Percentiles rank a stretch among this genome's conserved stretches.
Evolutionary conservation across 139 green algal species (phyloP).

Genomic region (Chlamydomonas sp.): DNA sequence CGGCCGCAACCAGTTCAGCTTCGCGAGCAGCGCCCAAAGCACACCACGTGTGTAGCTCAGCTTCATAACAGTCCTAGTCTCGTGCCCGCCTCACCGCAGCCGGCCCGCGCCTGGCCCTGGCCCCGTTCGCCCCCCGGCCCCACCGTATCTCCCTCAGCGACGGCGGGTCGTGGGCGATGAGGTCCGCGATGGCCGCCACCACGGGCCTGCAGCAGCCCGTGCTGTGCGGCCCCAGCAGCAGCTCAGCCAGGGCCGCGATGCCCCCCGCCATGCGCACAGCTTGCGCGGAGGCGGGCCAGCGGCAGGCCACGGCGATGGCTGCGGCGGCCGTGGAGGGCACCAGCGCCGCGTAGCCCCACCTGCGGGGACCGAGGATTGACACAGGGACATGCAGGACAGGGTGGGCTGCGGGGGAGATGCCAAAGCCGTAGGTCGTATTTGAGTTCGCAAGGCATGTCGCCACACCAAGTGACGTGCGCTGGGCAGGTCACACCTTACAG

Average conservation of each 20-base stretch:
- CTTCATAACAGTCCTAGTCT: too few species aligned
- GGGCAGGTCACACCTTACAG: too few species aligned
- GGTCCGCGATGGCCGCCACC: background rate
- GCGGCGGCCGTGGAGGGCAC: conserved; percentile 19
- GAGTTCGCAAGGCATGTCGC: background rate
- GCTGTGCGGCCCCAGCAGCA: conserved; percentile 16
- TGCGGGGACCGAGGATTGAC: background rate
- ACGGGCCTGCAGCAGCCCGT: conserved; percentile 22
- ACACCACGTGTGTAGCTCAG: too few species aligned
- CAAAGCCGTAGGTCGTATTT: background rate
- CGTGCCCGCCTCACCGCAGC: too few species aligned
- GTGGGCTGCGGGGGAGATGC: background rate
- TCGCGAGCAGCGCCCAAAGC: too few species aligned
- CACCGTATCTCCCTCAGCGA: conserved; percentile 11
- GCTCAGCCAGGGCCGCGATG: conserved; percentile 3
- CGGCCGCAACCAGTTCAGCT: background rate
- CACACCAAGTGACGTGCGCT: background rate
- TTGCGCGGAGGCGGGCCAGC: conserved; percentile 21
- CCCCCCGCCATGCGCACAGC: conserved; percentile 13
- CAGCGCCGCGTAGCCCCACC: conserved; percentile 19
- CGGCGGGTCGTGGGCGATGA: conserved; percentile 25
- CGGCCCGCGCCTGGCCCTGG: too few species aligned
- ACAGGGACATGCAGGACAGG: too few species aligned
- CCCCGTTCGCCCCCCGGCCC: too few species aligned
- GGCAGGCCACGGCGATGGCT: conserved; percentile 12